Evolutionary conservation across 2,329 filamentous ascomycete species (phyloP).

Genomic region (Microcyclospora tardicrescens): DNA sequence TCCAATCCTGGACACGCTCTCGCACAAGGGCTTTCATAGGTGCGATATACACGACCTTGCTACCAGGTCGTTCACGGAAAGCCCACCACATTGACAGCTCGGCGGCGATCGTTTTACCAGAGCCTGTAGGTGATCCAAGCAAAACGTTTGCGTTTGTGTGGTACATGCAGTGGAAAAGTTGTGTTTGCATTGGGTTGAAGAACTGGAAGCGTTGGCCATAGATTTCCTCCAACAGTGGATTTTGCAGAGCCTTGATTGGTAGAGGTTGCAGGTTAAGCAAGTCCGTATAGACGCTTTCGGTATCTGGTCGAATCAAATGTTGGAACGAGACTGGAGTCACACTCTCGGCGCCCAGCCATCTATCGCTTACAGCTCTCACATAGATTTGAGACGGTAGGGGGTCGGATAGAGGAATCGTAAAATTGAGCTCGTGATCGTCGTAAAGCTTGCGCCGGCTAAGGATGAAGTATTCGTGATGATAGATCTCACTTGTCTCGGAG

Average conservation of each 20-base stretch:
- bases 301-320: conserved; percentile 92
- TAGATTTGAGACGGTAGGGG: conserved; percentile 93
- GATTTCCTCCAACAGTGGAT: conserved; percentile 72
- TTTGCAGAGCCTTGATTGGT: conserved; percentile 75
- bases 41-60: conserved; percentile 96
- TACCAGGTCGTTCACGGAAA: conserved; percentile 83
- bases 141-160: conserved; percentile 86
- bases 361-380: conserved; percentile 82
- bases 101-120: conserved; percentile 91
- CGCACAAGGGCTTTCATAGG: conserved; percentile 98
- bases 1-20: conserved; percentile 93
- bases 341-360: conserved; percentile 93
- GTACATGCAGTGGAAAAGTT: conserved; percentile 94
- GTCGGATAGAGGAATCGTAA: conserved; percentile 89
- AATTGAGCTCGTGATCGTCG: conserved; percentile 95
- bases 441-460: conserved; percentile 78
- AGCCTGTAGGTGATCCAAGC: conserved; percentile 88
- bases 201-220: conserved; percentile 83
- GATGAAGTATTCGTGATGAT: conserved; percentile 95
- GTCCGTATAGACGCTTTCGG: conserved; percentile 93
- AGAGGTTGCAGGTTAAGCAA: conserved; percentile 83
- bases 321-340: conserved; percentile 94
- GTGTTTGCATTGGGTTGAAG: conserved; percentile 99
- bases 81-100: conserved; percentile 99
- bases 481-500: conserved; percentile 93